Evolutionary conservation across 2,329 filamentous ascomycete species (phyloP).

Genomic region (Calonectria hawksworthii): DNA sequence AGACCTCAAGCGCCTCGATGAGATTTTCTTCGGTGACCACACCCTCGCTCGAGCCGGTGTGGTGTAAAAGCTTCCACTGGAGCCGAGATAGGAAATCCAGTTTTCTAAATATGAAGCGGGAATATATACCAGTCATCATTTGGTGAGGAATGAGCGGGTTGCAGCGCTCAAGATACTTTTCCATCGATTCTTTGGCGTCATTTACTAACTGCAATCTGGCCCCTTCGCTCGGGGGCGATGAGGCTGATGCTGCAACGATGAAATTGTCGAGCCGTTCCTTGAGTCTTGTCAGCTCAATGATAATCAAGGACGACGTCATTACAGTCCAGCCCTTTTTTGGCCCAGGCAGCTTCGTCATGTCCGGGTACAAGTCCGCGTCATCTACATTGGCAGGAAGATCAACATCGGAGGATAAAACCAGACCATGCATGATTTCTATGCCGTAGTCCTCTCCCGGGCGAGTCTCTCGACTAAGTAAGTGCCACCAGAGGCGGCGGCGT

Average conservation of each 20-base stretch:
- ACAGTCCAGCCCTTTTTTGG: slow-evolving; percentile 64
- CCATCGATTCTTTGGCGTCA: slow-evolving; percentile 49
- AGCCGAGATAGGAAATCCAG: slow-evolving; percentile 64
- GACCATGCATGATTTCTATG: slow-evolving; percentile 34
- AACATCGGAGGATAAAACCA: slow-evolving; percentile 53
- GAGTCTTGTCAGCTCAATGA: slow-evolving; percentile 59
- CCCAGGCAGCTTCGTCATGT: slow-evolving; percentile 61
- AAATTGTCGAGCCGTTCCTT: slow-evolving; percentile 31
- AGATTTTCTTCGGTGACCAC: slow-evolving; percentile 51
- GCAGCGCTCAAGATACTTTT: slow-evolving; percentile 50
- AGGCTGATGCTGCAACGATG: slow-evolving; percentile 36
- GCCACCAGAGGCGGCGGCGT: slow-evolving; percentile 69
- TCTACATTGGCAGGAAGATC: slow-evolving; percentile 70
- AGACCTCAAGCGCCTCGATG: slow-evolving; percentile 47
- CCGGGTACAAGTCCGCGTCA: slow-evolving; percentile 62
- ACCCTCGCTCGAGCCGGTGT: slow-evolving; percentile 25
- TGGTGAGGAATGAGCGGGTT: slow-evolving; percentile 66
- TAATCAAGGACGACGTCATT: slow-evolving; percentile 69
- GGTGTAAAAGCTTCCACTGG: slow-evolving; percentile 47
- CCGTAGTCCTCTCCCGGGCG: slow-evolving; percentile 70
- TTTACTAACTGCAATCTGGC: slow-evolving; percentile 43
- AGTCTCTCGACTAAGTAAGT: slow-evolving; percentile 64
- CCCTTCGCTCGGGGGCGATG: background rate
- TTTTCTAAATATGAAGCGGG: slow-evolving; percentile 50
- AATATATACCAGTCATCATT: slow-evolving; percentile 46